phyloP scores from a whole-genome alignment of 2,329 filamentous ascomycete genomes.

The Diaporthe vaccinii region DNA sequence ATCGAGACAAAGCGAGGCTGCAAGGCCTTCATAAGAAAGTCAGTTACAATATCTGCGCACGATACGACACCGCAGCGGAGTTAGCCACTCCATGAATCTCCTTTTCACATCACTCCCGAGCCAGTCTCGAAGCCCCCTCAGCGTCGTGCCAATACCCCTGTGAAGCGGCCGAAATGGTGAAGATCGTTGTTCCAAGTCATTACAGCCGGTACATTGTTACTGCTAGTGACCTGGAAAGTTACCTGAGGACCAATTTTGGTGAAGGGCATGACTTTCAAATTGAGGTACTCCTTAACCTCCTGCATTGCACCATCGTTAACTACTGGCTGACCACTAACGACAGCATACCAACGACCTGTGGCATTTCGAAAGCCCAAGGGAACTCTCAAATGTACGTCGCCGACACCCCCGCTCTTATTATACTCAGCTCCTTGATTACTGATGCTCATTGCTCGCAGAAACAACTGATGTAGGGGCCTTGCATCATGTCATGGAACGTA shows the following conservation, averaged over 20 bases:
- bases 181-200: constrained; percentile 33
- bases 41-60: too few relatives aligned
- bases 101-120: too few relatives aligned
- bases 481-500: neutral
- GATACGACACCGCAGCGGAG: too few relatives aligned
- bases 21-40: too few relatives aligned
- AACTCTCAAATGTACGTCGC: constrained; percentile 34
- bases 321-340: neutral
- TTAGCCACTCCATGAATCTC: too few relatives aligned
- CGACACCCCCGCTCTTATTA: too few relatives aligned
- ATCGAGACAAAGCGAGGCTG: too few relatives aligned
- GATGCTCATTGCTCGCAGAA: neutral
- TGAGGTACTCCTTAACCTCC: neutral
- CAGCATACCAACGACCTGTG: constrained; percentile 40
- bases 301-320: neutral
- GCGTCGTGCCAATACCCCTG: too few relatives aligned
- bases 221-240: constrained; percentile 18
- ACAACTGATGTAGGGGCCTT: constrained; percentile 17
- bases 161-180: constrained; percentile 35
- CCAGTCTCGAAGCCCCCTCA: too few relatives aligned
- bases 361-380: constrained; percentile 36
- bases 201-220: constrained; percentile 37
- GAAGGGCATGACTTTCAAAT: constrained; percentile 37
- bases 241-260: constrained; percentile 33
- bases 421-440: neutral